Conservation (phyloP, 495 filamentous ascomycete species). For the Neurospora sp. region DNA sequence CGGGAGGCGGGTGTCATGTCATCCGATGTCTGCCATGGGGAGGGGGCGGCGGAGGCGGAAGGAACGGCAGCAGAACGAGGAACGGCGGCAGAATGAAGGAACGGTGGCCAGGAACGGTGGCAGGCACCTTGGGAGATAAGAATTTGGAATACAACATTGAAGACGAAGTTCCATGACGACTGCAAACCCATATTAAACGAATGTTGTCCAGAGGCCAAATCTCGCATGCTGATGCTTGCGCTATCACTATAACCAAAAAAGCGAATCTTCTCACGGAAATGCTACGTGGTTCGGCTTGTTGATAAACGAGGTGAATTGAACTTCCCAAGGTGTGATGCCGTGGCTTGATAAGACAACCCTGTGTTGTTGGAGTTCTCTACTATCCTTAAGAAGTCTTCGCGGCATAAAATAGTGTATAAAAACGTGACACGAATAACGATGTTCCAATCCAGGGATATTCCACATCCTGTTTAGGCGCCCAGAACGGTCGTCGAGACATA, state of each 20-base stretch:
- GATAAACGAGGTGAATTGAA: background rate
- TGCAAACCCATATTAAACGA: no score
- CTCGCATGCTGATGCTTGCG: background rate
- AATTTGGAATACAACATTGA: no score
- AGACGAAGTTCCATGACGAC: no score
- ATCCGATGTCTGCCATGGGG: background rate
- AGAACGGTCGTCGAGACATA: background rate
- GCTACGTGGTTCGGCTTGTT: background rate
- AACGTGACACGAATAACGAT: no score
- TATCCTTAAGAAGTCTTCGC: background rate
- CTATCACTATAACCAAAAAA: background rate
- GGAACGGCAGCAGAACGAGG: background rate
- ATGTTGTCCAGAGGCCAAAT: no score
- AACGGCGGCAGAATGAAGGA: background rate
- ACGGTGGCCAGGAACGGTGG: background rate
- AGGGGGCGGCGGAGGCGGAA: background rate
- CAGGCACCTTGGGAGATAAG: no score
- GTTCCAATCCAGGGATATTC: background rate
- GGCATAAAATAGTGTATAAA: background rate
- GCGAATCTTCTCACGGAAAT: background rate
- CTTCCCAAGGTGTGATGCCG: background rate
- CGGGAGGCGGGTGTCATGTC: background rate
- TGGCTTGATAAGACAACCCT: background rate
- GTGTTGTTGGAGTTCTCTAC: background rate
- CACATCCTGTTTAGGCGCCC: background rate